Conservation (phyloP, 2,329 filamentous ascomycete species). For the Ceratocystis alfenasii region DNA sequence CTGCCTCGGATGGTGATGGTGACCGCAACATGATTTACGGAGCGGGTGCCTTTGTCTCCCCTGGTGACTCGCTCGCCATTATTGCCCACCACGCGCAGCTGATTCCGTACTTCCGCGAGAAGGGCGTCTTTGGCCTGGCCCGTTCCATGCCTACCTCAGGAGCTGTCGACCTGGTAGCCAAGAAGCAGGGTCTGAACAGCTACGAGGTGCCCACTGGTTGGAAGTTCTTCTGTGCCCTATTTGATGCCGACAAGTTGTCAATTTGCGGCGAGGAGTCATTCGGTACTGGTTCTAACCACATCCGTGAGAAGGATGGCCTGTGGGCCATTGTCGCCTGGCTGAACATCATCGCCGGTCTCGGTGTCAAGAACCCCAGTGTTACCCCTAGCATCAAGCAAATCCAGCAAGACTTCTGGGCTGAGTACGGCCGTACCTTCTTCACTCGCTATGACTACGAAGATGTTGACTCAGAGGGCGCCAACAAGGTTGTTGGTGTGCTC, state of each 20-base stretch:
- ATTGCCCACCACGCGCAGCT: slow-evolving; percentile 93
- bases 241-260: slow-evolving; percentile 88
- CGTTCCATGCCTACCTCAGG: slow-evolving; percentile 96
- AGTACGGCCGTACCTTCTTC: slow-evolving; percentile 96
- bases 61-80: slow-evolving; percentile 92
- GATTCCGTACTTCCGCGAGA: slow-evolving; percentile 97
- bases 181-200: slow-evolving; percentile 79
- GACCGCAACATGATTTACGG: slow-evolving; percentile 99
- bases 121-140: slow-evolving; percentile 88
- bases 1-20: slow-evolving; percentile 90
- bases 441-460: slow-evolving; percentile 98
- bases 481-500: slow-evolving; percentile 76
- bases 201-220: slow-evolving; percentile 98
- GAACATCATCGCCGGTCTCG: slow-evolving; percentile 93
- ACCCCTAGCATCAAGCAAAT: slow-evolving; percentile 91
- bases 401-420: slow-evolving; percentile 93
- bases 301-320: slow-evolving; percentile 95
- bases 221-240: slow-evolving; percentile 98
- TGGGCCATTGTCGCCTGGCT: slow-evolving; percentile 97
- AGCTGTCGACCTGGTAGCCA: slow-evolving; percentile 88
- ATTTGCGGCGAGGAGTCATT: slow-evolving; percentile 99
- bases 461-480: slow-evolving; percentile 79
- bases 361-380: slow-evolving; percentile 64
- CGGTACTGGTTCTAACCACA: slow-evolving; percentile 95
- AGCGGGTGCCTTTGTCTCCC: slow-evolving; percentile 89